Evolutionary conservation across 768 basidiomycete genomes (phyloP), one percentile per base, ranked within the genome.

Genomic region (Hypholoma sublateritium): DNA sequence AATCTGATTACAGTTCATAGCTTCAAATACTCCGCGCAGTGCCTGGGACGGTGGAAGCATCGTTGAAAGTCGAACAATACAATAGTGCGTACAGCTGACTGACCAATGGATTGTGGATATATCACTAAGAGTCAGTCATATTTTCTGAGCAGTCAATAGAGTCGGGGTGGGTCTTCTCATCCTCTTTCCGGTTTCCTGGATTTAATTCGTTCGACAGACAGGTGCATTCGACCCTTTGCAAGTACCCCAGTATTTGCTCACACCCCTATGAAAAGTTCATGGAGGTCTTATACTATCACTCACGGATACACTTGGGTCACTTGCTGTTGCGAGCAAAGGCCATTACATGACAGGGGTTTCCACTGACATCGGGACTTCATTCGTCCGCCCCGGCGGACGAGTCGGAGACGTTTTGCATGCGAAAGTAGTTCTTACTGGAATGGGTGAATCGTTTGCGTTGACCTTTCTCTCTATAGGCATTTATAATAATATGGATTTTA

Each of bases 311-410:
- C 70, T 93, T 16, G 91, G 92, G 3, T 93, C 91, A 1, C 80
- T 93, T 16, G 91, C 88, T n/a, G 83, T 94, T 22, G 88, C 91
- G 1, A 82, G 86, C 13, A 86, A 86, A 60, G 92, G 92, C 2
- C 86, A 91, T 8, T 94, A 75, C 65, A 91, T 92, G 91, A 93
- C 92, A 0, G 91, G 92, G 14, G 91, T 93, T 9, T 91, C 89
- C 2, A 91, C 90, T 3, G 91, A 93, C 67, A 84, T 94, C 60
- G 86, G 78, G 21, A 81, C 91, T 0, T 88, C 88, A 1, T 93
- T 93, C 59, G 82, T 93, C 56, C 84, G 85, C 34, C 89, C 89
- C 17, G 88, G 81, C 5, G 92, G 92, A n/a, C 79, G 75, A 53
- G 73, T 76, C 0, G 92, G 91, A 11, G 89, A 93, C 58, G 71